Conservation (phyloP, 495 filamentous ascomycete species). For the Aspergillus indologenus region DNA sequence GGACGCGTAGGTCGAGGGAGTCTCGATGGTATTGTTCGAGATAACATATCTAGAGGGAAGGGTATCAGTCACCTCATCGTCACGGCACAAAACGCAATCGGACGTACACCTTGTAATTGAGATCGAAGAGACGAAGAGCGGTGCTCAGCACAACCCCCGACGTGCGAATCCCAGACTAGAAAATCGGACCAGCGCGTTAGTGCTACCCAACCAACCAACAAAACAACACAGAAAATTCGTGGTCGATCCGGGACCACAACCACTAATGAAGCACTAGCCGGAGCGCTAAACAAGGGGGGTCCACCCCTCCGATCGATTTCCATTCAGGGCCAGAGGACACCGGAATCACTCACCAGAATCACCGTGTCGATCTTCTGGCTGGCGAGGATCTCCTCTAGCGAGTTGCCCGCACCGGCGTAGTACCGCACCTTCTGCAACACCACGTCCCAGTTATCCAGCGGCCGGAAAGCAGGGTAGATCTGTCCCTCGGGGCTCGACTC, state of each 20-base stretch:
- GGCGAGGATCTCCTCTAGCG: constrained; percentile 34
- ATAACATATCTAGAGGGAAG: constrained; percentile 28
- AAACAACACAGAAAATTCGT: too few relatives aligned
- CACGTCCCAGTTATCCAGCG: constrained; percentile 21
- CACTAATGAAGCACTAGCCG: too few relatives aligned
- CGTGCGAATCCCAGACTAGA: constrained; percentile 32
- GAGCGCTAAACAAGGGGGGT: too few relatives aligned
- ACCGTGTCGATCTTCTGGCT: constrained; percentile 38
- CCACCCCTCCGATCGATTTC: too few relatives aligned
- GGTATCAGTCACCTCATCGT: not conserved
- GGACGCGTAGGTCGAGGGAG: constrained; percentile 20
- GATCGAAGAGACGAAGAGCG: constrained; percentile 33
- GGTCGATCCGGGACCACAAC: too few relatives aligned
- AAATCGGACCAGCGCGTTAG: not conserved
- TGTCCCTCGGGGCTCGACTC: not conserved
- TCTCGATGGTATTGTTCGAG: constrained; percentile 34
- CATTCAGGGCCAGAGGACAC: too few relatives aligned
- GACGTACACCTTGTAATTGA: constrained; percentile 31
- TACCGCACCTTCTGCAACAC: constrained; percentile 38
- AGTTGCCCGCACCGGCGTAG: constrained; percentile 38
- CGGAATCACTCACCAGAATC: constrained; percentile 15
- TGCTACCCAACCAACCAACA: too few relatives aligned
- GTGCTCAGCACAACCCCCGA: constrained; percentile 37
- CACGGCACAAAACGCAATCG: not conserved
- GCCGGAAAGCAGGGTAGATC: constrained; percentile 1